phyloP scores from a whole-genome alignment of 1,284 basidiomycete genomes.

The Termitomyces sp. region DNA sequence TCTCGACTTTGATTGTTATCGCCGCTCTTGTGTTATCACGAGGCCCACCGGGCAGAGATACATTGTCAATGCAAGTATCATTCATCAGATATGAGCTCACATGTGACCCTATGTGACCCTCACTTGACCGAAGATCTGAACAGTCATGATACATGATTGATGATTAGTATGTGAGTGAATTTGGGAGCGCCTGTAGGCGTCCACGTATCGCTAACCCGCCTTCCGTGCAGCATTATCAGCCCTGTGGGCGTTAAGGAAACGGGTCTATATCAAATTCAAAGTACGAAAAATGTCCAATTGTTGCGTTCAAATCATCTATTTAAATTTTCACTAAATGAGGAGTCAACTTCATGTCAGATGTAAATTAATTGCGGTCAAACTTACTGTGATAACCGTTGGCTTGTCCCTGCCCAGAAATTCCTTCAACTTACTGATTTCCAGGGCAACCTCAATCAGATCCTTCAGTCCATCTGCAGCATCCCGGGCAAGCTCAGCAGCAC shows the following conservation, averaged over 20 bases:
- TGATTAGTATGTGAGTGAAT: background rate
- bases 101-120: background rate
- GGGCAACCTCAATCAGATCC: slow-evolving; percentile 92
- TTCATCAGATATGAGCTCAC: background rate
- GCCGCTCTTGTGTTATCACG: background rate
- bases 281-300: background rate
- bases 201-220: background rate
- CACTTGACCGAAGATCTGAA: background rate
- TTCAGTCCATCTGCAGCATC: slow-evolving; percentile 88
- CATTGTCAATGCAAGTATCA: too few species aligned
- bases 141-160: background rate
- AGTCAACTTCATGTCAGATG: background rate
- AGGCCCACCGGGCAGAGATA: background rate
- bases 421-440: slow-evolving; percentile 80
- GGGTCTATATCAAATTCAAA: background rate
- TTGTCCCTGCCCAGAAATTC: slow-evolving; percentile 82
- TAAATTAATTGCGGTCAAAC: slow-evolving; percentile 20
- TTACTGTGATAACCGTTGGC: slow-evolving; percentile 94
- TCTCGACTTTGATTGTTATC: background rate
- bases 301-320: background rate
- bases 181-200: background rate
- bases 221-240: background rate
- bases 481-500: slow-evolving; percentile 66
- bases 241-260: background rate
- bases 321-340: background rate